Evolutionary conservation across 1,139 yeast genomes (phyloP), one percentile per base, ranked within the genome.

Genomic region (Blastobotrys niveus): DNA sequence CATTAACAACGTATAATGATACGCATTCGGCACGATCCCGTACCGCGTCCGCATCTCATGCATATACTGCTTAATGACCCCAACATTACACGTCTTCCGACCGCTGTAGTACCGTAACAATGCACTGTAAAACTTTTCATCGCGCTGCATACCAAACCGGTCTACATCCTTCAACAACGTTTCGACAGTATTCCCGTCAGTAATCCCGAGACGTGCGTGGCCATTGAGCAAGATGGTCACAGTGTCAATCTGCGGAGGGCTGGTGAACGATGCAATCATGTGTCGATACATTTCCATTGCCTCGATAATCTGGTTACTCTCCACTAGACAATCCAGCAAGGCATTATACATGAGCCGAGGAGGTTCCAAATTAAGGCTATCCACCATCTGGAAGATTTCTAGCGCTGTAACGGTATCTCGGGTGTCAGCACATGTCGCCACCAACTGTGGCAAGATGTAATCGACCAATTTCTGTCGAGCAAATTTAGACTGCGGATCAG

Each of bases 351-450:
- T 42, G 4, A 43, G 48, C 12, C 31, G 38, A 37, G 62, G 66
- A 1, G 65, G 66, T 22, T 47, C 38, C 18, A 60, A 39, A 22
- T 17, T 17, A 5, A n/a, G 14, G 27, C 21, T 33, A 8, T 19
- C 32, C 15, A 32, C 3, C 63, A 64, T 61, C n/a, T 51, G 26
- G 45, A 61, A 61, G 5, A 65, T 41, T 10, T 48, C 48, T 25
- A 53, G 53, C 1, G 65, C 67, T 15, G 59, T 48, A 10, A 45
- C 48, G 10, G 48, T 26, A 42, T 65, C 68, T 18, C 63, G 55
- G 5, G 60, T 45, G 25, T 50, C 48, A 3, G 66, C 54, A 42
- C 66, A 67, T 25, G 66, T 38, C 10, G 59, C 47, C 5, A 36
- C 22, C 2, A 21, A 7, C 3, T 21, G 7, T 21, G 38, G 38